These are phyloP conservation scores for Hygrophila difformis DNA, from an alignment of 257 asterid species.

Conservation along the genomic window DNA sequence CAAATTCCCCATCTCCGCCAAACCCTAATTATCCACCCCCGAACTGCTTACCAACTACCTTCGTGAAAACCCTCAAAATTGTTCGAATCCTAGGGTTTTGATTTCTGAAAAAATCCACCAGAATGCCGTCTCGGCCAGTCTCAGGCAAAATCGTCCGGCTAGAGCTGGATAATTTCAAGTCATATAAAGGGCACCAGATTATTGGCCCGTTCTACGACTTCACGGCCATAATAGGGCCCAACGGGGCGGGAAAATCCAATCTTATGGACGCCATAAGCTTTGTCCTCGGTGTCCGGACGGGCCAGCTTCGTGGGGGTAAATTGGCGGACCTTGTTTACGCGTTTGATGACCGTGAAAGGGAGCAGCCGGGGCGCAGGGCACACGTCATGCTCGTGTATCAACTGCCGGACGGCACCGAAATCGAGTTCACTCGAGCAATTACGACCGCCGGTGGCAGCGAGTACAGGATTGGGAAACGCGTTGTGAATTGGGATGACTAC, in stretches of 20 bases:
- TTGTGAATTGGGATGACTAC: conserved; percentile 77
- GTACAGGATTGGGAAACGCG: conserved; percentile 56
- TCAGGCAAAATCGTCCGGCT: conserved; percentile 80
- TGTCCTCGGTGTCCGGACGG: conserved; percentile 95
- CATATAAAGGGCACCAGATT: conserved; percentile 79
- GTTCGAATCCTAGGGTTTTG: conserved; percentile 22
- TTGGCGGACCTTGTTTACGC: conserved; percentile 79
- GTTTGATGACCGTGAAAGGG: conserved; percentile 77
- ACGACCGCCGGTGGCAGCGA: conserved; percentile 76
- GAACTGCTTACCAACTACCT: conserved; percentile 1
- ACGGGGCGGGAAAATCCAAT: conserved; percentile 97
- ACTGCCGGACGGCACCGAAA: conserved; percentile 54
- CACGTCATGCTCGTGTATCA: conserved; percentile 71
- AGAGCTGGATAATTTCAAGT: conserved; percentile 85
- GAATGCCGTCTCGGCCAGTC: conserved; percentile 42
- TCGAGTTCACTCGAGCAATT: conserved; percentile 75
- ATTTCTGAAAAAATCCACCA: conserved; percentile 9
- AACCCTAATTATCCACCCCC: background rate
- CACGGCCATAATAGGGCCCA: conserved; percentile 93
- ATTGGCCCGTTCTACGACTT: conserved; percentile 93
- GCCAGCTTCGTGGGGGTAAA: conserved; percentile 91
- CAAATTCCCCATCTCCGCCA: conserved; percentile 14
- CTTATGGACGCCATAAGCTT: conserved; percentile 98
- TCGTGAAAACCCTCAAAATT: conserved; percentile 1
- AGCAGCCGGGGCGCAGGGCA: conserved; percentile 79